Evolutionary conservation across 352 stramenopile genomes (phyloP), one percentile per base, ranked within the genome.

Genomic region (Blastocystis hominis): DNA sequence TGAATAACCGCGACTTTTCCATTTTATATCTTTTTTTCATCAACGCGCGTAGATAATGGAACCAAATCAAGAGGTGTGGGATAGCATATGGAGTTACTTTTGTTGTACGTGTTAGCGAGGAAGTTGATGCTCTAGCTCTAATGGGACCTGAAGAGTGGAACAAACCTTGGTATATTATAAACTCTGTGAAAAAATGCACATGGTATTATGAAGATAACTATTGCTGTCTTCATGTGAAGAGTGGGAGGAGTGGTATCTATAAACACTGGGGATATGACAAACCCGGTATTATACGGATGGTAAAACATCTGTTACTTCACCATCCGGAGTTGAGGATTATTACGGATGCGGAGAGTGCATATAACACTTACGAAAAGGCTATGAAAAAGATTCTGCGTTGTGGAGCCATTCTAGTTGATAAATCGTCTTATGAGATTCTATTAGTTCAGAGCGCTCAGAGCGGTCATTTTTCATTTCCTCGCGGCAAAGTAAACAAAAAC

Each of bases 121-220:
- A 40, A 54, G 5, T 10, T 84, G 5, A 80, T 62, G n/a, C 5
- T 44, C 34, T 56, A 84, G 72, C 59, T 10, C 59, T 66, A 38
- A 68, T 46, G 17, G 72, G 72, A 53, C 5, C 3, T 15, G 72
- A 84, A n/a, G 72, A 84, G 40, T 84, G 72, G 72, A 69, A 17
- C 10, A 66, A 66, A 24, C 59, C 59, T 42, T 84, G 72, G 72
- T 84, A 69, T 68, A 47, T 84, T 36, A 68, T 36, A 36, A 38
- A 38, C 15, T 38, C 59, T n/a, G 3, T 84, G 20, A 53, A 84
- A 15, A 84, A 66, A 47, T 40, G 44, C 38, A 46, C 53, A 30
- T 84, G 72, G 72, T 61, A 84, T 68, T 84, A 84, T 47, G 72
- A 84, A 34, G 72, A 84, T 53, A 36, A 61, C 20, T 84, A 54